phyloP scores from a whole-genome alignment of 2,329 filamentous ascomycete species.

The Ascochyta pisi region DNA sequence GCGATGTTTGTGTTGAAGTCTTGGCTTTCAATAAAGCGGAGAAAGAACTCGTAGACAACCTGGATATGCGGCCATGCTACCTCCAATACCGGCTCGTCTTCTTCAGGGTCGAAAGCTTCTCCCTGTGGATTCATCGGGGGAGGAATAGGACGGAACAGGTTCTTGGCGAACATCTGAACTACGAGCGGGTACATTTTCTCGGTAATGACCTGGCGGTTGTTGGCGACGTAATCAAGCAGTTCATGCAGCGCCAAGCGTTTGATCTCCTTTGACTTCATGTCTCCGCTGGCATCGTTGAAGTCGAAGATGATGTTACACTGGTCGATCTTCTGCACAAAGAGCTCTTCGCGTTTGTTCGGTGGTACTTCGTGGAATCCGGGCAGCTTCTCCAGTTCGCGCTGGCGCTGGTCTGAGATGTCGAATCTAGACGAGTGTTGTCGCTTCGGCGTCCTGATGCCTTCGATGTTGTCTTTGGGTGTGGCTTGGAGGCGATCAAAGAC shows the following conservation, averaged over 20 bases:
- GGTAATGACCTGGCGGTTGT: constrained; percentile 97
- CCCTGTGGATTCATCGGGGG: constrained; percentile 97
- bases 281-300: constrained; percentile 96
- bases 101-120: constrained; percentile 97
- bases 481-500: constrained; percentile 89
- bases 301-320: constrained; percentile 99
- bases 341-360: constrained; percentile 89
- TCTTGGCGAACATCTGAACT: constrained; percentile 99
- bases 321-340: constrained; percentile 99
- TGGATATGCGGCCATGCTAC: constrained; percentile 99
- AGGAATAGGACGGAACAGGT: constrained; percentile 94
- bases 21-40: constrained; percentile 98
- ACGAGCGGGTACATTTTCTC: constrained; percentile 99
- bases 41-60: constrained; percentile 99
- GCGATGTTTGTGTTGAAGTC: constrained; percentile 99
- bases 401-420: constrained; percentile 90
- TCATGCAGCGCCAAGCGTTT: constrained; percentile 96
- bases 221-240: constrained; percentile 95
- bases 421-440: constrained; percentile 97
- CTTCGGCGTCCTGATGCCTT: constrained; percentile 93
- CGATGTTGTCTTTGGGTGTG: constrained; percentile 94
- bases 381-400: constrained; percentile 92
- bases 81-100: constrained; percentile 96
- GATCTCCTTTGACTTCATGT: constrained; percentile 99
- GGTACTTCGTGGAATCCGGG: constrained; percentile 98